Evolutionary conservation across 2,329 filamentous ascomycete species (phyloP), one percentile per base, ranked within the genome.

Genomic region (Ascocoryne sarcoides): DNA sequence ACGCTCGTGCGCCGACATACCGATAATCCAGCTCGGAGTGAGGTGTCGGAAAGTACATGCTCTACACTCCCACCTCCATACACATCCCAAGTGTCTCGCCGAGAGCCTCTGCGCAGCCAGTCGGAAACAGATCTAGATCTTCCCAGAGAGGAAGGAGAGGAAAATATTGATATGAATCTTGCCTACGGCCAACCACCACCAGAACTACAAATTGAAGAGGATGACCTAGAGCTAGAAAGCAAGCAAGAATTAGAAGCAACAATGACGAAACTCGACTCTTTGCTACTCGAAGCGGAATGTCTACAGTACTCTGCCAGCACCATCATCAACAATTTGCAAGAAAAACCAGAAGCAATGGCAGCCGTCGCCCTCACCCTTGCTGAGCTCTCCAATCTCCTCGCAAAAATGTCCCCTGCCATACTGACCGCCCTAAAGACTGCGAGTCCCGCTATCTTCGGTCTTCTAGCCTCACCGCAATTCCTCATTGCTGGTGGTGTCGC

Each of bases 321-420:
- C 38, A 95, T 86, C 47, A 95, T 98, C 53, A 68, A 81, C 32
- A 83, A 86, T 49, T 66, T 89, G 3, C 82, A 87, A 57, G 76
- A 79, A 69, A 90, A 81, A 60, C 89, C 92, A 0, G 87, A 98
- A 50, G 85, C 87, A 2, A 87, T 95, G 39, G 92, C 92, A 2
- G 90, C 92, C 7, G 90, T 98, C 1, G 93, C 89, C 0, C 73
- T 98, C 21, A 89, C 90, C 0, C 73, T 98, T 5, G 90, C 88
- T 10, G 92, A 98, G 63, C 82, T 98, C 48, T 92, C 84, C 45
- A 82, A 81, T 17, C 63, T 96, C 3, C 72, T 87, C 1, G 73
- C 76, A 37, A 94, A 94, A 60, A 82, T 95, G 73, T 85, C 84
- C 1, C 92, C 92, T 0, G 76, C 79, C 1, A 84, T 90, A 15